phyloP scores from a whole-genome alignment of 352 stramenopile species.

The Globisporangium okanoganense region DNA sequence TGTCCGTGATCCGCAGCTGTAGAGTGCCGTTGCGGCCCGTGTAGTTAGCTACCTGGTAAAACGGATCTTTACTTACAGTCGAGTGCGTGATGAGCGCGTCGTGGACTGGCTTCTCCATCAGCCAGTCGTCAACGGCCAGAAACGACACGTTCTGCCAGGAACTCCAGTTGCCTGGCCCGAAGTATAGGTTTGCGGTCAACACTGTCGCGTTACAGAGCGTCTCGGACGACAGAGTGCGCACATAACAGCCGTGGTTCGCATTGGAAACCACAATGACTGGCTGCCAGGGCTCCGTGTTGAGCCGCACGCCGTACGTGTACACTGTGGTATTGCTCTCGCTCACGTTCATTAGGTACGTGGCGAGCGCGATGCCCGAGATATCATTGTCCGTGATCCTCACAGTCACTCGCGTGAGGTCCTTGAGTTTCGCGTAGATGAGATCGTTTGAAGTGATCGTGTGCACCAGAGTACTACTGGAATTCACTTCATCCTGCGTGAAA shows the following conservation, averaged over 20 bases:
- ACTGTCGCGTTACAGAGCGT: slow-evolving; percentile 60
- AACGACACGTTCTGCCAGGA: slow-evolving; percentile 54
- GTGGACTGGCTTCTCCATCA: slow-evolving; percentile 53
- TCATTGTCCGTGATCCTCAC: slow-evolving; percentile 68
- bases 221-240: slow-evolving; percentile 23
- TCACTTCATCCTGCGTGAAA: slow-evolving; percentile 37
- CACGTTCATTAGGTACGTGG: slow-evolving; percentile 27
- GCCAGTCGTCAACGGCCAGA: slow-evolving; percentile 54
- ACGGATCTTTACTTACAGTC: slow-evolving; percentile 36
- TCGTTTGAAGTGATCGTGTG: slow-evolving; percentile 64
- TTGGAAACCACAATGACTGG: slow-evolving; percentile 48
- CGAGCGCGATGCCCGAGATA: slow-evolving; percentile 52
- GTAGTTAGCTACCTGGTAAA: slow-evolving; percentile 42
- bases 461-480: slow-evolving; percentile 45
- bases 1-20: slow-evolving; percentile 51
- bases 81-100: slow-evolving; percentile 44
- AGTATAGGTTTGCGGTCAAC: slow-evolving; percentile 39
- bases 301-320: slow-evolving; percentile 41
- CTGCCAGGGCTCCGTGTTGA: slow-evolving; percentile 66
- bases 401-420: slow-evolving; percentile 35
- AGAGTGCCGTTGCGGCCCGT: slow-evolving; percentile 20
- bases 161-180: slow-evolving; percentile 62
- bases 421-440: slow-evolving; percentile 51
- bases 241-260: slow-evolving; percentile 47
- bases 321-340: slow-evolving; percentile 36